Evolutionary conservation across 2,329 filamentous ascomycete genomes (phyloP).

Genomic region (Ophiostoma piceae): DNA sequence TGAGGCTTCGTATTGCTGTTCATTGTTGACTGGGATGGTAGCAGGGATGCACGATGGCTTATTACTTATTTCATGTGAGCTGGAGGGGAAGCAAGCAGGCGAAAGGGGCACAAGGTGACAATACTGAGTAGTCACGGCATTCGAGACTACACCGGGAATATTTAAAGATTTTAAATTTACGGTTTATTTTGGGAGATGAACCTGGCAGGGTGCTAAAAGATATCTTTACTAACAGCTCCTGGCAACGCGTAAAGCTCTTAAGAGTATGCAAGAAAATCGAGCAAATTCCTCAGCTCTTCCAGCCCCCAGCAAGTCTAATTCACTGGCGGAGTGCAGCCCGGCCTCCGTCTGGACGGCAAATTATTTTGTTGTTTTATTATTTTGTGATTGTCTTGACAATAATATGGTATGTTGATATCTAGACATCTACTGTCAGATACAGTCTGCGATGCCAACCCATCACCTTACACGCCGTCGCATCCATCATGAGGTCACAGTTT

Average conservation of each 20-base stretch:
- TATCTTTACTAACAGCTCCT: no score
- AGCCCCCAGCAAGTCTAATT: no score
- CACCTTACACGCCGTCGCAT: background rate
- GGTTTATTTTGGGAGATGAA: background rate
- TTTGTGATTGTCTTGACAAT: background rate
- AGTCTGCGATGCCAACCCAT: background rate
- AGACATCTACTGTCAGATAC: background rate
- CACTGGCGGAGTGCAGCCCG: background rate
- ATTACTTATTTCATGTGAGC: background rate
- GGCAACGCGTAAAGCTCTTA: no score
- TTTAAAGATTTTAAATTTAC: background rate
- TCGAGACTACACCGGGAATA: background rate
- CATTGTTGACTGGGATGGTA: background rate
- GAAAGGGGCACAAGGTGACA: background rate
- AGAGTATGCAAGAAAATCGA: no score
- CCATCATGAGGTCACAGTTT: constrained; percentile 8
- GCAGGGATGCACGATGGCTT: background rate
- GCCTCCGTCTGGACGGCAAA: background rate
- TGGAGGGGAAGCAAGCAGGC: background rate
- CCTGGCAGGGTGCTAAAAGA: background rate
- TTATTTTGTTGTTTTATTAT: background rate
- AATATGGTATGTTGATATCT: background rate
- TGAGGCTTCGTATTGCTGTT: background rate
- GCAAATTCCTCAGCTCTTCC: background rate
- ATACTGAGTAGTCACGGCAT: background rate